Evolutionary conservation across 1,139 yeast genomes (phyloP).

Genomic region (Saccharomycopsis hybrid): DNA sequence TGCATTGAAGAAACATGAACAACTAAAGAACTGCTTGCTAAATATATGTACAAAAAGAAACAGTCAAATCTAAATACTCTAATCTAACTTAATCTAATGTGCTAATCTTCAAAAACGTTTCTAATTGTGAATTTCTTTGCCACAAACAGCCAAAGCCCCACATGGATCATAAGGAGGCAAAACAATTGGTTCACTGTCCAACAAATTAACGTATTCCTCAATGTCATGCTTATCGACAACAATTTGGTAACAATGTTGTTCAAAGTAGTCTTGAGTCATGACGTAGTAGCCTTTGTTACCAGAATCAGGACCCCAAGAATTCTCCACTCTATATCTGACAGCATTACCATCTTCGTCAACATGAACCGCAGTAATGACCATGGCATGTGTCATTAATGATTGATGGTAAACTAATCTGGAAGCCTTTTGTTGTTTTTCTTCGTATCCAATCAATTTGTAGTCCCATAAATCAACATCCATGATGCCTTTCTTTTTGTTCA

Average conservation of each 20-base stretch:
- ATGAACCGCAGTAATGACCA: slow-evolving; percentile 78
- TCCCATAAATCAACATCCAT: slow-evolving; percentile 68
- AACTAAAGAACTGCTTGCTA: too few relatives aligned
- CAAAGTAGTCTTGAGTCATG: slow-evolving; percentile 80
- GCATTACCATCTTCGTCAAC: slow-evolving; percentile 44
- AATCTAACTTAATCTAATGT: too few relatives aligned
- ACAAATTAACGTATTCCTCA: slow-evolving; percentile 37
- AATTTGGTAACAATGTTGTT: slow-evolving; percentile 77
- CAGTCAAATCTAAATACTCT: too few relatives aligned
- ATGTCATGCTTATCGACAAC: slow-evolving; percentile 59
- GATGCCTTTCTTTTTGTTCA: slow-evolving; percentile 54
- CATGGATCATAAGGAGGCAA: slow-evolving; percentile 82
- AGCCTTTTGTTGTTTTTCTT: slow-evolving; percentile 49
- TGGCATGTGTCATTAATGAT: slow-evolving; percentile 79
- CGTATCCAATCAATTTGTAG: slow-evolving; percentile 56
- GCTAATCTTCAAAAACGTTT: too few relatives aligned
- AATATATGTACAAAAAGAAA: too few relatives aligned
- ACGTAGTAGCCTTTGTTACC: slow-evolving; percentile 72
- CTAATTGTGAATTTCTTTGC: too few relatives aligned
- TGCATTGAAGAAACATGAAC: too few relatives aligned
- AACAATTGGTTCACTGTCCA: slow-evolving; percentile 45
- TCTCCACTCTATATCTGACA: slow-evolving; percentile 74
- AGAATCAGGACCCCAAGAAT: slow-evolving; percentile 76
- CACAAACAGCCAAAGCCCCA: slow-evolving; percentile 61
- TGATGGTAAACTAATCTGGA: slow-evolving; percentile 51